A percentile compares a stretch with the other conserved stretches of the same genome.
Conservation (phyloP, 257 asterid species). For the Plantago major region DNA sequence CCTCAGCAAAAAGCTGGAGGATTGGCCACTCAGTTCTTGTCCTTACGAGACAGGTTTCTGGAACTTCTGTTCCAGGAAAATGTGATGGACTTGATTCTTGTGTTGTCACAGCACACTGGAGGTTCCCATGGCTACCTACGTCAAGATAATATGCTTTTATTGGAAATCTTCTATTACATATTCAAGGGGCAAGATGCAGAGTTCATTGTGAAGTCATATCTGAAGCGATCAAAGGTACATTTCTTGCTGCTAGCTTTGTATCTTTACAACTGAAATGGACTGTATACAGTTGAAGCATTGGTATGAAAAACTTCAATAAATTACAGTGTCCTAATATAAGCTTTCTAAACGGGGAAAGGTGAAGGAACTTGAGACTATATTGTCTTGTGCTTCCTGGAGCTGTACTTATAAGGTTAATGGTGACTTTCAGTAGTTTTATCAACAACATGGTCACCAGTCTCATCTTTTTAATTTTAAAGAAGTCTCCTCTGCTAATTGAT, state of each 20-base stretch:
- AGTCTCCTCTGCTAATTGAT: neutral
- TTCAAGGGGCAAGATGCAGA: constrained; percentile 91
- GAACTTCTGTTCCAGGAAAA: constrained; percentile 76
- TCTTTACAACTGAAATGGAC: too few species aligned
- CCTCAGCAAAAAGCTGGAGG: constrained; percentile 76
- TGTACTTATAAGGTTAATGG: neutral
- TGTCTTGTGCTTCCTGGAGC: neutral
- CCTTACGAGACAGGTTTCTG: constrained; percentile 70
- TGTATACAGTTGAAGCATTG: too few species aligned
- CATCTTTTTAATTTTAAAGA: neutral
- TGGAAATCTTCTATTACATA: constrained; percentile 71
- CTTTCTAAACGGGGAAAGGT: too few species aligned
- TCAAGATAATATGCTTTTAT: constrained; percentile 83
- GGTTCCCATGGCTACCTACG: constrained; percentile 65
- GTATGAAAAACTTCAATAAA: too few species aligned
- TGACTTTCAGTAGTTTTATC: constrained; percentile 5
- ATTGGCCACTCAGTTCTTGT: constrained; percentile 57
- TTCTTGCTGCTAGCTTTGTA: constrained; percentile 8
- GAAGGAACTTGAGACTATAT: too few species aligned
- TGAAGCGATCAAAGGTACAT: constrained; percentile 66
- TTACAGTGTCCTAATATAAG: too few species aligned
- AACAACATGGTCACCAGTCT: neutral
- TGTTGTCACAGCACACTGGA: constrained; percentile 71
- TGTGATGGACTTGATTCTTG: constrained; percentile 86
- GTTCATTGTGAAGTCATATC: constrained; percentile 52